phyloP scores from a whole-genome alignment of 2,329 filamentous ascomycete genomes.

The Aschersonia sp. region DNA sequence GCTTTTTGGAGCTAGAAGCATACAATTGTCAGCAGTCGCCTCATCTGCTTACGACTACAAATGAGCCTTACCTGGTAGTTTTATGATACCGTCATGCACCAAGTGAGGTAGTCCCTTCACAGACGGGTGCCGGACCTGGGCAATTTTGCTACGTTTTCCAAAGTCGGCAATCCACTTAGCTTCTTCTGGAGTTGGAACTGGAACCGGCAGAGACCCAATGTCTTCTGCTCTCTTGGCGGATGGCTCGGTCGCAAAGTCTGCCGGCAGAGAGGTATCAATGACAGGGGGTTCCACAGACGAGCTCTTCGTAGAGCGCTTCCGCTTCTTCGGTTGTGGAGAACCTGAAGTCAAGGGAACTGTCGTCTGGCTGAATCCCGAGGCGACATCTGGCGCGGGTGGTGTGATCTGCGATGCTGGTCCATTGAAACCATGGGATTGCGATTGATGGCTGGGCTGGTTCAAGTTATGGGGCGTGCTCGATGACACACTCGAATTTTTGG shows the following conservation, averaged over 20 bases:
- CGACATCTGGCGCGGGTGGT: background rate
- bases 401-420: conserved; percentile 1
- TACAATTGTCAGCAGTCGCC: background rate
- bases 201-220: conserved; percentile 15
- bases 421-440: conserved; percentile 5
- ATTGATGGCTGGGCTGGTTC: conserved; percentile 4
- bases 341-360: conserved; percentile 8
- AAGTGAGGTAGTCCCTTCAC: conserved; percentile 24
- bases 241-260: conserved; percentile 16
- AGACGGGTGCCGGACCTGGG: conserved; percentile 21
- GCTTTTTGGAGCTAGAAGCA: conserved; percentile 21
- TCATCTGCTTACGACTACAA: background rate
- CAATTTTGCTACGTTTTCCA: conserved; percentile 20
- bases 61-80: conserved; percentile 17
- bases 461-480: background rate
- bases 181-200: conserved; percentile 18
- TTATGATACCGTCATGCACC: conserved; percentile 22
- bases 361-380: background rate
- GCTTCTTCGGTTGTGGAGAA: conserved; percentile 19
- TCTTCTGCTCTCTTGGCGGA: conserved; percentile 19
- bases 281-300: conserved; percentile 10
- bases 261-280: conserved; percentile 11
- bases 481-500: conserved; percentile 6
- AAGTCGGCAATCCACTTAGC: conserved; percentile 21
- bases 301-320: conserved; percentile 19